These are phyloP conservation scores for Wakefieldia striispora DNA, from an alignment of 768 basidiomycete genomes.

Conservation along the genomic window DNA sequence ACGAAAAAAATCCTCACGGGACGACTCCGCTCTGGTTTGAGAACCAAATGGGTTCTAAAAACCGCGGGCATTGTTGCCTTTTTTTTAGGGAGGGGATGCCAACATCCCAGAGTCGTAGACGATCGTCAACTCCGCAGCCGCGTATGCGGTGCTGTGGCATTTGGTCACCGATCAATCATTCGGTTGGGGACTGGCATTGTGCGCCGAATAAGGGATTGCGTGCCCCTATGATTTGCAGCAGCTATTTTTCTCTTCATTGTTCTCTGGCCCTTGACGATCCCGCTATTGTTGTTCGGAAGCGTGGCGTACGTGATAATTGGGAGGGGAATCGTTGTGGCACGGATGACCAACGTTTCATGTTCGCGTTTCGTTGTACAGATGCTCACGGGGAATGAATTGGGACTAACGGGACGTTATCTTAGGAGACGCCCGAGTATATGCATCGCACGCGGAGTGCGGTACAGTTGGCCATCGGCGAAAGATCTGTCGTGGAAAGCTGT, in stretches of 20 bases:
- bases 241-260: constrained; percentile 7
- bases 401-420: constrained; percentile 10
- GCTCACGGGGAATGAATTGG: neutral
- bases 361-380: too few relatives aligned
- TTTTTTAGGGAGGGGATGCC: too few relatives aligned
- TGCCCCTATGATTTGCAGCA: constrained; percentile 3
- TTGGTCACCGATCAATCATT: too few relatives aligned
- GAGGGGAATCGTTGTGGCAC: neutral
- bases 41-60: too few relatives aligned
- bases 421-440: constrained; percentile 40
- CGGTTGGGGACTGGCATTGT: constrained; percentile 5
- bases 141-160: constrained; percentile 9
- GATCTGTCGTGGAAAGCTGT: constrained; percentile 54
- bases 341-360: too few relatives aligned
- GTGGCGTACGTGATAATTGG: constrained; percentile 2
- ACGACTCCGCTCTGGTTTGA: too few relatives aligned
- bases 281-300: constrained; percentile 16
- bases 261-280: neutral
- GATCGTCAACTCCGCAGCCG: constrained; percentile 8
- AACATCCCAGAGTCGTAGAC: too few relatives aligned
- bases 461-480: constrained; percentile 46
- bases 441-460: constrained; percentile 45
- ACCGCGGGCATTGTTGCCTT: too few relatives aligned
- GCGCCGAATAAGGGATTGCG: constrained; percentile 13
- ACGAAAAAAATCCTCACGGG: constrained; percentile 1